Base-by-base conservation (phyloP, 2,329 filamentous ascomycete genomes). In the Clonostachys sp. region DNA sequence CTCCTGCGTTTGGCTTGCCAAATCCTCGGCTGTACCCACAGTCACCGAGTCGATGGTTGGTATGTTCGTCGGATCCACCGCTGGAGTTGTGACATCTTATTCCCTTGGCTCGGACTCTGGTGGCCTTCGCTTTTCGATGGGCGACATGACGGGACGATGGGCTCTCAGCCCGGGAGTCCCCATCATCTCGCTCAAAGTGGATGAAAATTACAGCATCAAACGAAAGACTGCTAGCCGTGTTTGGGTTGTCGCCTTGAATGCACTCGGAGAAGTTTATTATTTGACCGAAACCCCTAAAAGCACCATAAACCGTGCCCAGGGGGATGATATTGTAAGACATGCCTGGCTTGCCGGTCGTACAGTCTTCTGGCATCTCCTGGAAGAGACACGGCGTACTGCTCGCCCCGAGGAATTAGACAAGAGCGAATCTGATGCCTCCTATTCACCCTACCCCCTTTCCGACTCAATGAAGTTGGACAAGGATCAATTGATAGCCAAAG, bases 171-270 rank as follows among this genome's bases (percentile, higher is more conserved):
- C 94, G 4, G 94, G 94, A 39, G 91, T 97, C 4, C 94, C 94
- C 0, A 94, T 99, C 51, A 79, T 96, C 46, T 81, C 83, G 2
- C 82, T 99, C 50, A 81, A 81, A 41, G 80, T 96, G 7, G 94
- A 99, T 58, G 91, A 96, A 30, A 82, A 82, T 45, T 94, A 91
- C 64, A 91, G 78, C 44, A 65, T 77, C 24, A 85, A 83, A 55
- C 84, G 91, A 33, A 84, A 85, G 60, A 71, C 78, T 5, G 73
- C 84, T 44, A 80, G 81, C 12, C 84, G 91, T 30, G 80, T 94
- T 12, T 97, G 91, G 90, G 90, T 89, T n/a, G 86, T 92, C 40
- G 89, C 83, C n/a, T 68, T 99, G 45, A 99, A 99, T 62, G 92
- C 94, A 0, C 73, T 99, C 9, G 94, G 94, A 2, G 94, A 99